These are phyloP conservation scores for Penicillium sp. DNA, from an alignment of 2,329 filamentous ascomycete species.

Conservation along the genomic window DNA sequence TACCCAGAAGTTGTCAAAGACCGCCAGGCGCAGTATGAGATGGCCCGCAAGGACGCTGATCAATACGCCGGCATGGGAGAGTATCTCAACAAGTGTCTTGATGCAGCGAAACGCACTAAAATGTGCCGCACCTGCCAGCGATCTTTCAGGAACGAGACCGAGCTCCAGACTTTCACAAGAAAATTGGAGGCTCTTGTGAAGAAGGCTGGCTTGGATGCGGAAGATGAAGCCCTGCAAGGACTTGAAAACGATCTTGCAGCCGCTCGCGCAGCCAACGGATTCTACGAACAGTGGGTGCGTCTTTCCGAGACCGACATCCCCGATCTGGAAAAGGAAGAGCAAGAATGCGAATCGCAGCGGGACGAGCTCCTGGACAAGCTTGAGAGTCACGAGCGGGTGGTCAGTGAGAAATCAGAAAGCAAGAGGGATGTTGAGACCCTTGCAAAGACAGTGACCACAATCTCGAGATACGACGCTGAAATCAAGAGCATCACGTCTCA, in stretches of 20 bases:
- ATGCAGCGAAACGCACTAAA: conserved; percentile 66
- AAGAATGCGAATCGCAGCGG: conserved; percentile 63
- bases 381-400: conserved; percentile 67
- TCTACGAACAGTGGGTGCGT: conserved; percentile 74
- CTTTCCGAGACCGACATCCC: conserved; percentile 71
- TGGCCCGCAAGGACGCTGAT: conserved; percentile 64
- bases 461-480: conserved; percentile 71
- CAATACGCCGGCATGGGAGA: conserved; percentile 68
- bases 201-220: conserved; percentile 56
- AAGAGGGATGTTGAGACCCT: conserved; percentile 76
- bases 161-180: conserved; percentile 64
- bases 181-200: conserved; percentile 63
- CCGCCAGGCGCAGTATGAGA: conserved; percentile 54
- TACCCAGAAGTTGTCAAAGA: conserved; percentile 57
- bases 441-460: conserved; percentile 72
- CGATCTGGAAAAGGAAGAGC: conserved; percentile 64
- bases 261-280: conserved; percentile 64
- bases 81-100: conserved; percentile 71
- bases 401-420: conserved; percentile 64
- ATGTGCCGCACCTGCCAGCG: conserved; percentile 77
- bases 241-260: conserved; percentile 64
- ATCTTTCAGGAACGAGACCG: conserved; percentile 61
- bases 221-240: conserved; percentile 64
- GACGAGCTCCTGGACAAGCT: conserved; percentile 62
- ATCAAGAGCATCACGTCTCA: conserved; percentile 71